Conservation (phyloP, 371 early-diverging fungal species). For the Apophysomyces variabilis region DNA sequence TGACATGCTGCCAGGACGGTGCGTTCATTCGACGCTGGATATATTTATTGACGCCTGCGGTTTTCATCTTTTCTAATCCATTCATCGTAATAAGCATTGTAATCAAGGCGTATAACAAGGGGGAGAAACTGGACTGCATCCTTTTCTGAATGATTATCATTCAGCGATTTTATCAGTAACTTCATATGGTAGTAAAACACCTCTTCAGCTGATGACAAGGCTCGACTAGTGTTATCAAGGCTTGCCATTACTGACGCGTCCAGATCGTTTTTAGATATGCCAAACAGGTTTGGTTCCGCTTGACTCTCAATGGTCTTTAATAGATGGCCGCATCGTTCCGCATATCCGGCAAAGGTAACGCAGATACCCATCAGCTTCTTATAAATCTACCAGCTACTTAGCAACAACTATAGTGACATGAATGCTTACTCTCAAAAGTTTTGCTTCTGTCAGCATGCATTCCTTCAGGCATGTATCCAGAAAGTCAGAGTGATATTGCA, state of each 20-base stretch:
- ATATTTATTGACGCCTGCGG: not conserved
- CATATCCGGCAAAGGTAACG: constrained; percentile 64
- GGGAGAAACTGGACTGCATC: constrained; percentile 77
- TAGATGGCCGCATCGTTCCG: constrained; percentile 53
- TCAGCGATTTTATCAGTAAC: constrained; percentile 74
- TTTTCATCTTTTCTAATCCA: not conserved
- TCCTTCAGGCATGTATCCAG: constrained; percentile 88
- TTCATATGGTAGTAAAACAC: constrained; percentile 71
- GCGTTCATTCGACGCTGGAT: not conserved
- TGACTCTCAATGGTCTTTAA: constrained; percentile 49
- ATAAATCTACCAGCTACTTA: constrained; percentile 56
- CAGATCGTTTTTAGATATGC: constrained; percentile 40
- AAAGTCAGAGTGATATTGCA: constrained; percentile 80
- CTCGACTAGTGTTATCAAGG: constrained; percentile 38
- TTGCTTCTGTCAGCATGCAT: constrained; percentile 86
- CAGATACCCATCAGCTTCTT: constrained; percentile 72
- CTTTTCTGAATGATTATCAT: constrained; percentile 70
- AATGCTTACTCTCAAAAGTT: constrained; percentile 70
- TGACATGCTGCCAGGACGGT: too few species aligned
- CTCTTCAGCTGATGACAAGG: constrained; percentile 63
- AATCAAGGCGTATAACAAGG: constrained; percentile 80
- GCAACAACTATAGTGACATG: too few species aligned
- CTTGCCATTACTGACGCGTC: constrained; percentile 13
- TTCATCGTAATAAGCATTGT: constrained; percentile 59
- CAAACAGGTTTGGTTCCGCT: constrained; percentile 42